Conservation (phyloP, 495 filamentous ascomycete genomes). For the Talaromyces ruber region DNA sequence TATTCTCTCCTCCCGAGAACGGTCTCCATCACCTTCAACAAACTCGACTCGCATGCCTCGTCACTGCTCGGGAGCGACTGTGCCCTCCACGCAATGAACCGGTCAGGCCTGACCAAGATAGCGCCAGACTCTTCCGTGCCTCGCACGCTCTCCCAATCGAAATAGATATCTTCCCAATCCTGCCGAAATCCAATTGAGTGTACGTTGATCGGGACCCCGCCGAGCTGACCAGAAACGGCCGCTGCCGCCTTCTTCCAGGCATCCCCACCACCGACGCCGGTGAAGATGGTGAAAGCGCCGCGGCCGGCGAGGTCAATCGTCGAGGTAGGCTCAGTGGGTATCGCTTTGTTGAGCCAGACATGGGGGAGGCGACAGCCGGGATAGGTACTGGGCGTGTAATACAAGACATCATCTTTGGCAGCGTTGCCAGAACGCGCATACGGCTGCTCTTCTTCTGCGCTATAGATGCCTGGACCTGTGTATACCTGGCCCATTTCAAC, state of each 20-base stretch:
- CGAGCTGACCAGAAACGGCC: constrained; percentile 16
- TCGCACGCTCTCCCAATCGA: constrained; percentile 36
- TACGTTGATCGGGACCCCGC: constrained; percentile 28
- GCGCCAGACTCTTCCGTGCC: constrained; percentile 44
- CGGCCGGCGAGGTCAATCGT: constrained; percentile 46
- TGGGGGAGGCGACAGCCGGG: constrained; percentile 45
- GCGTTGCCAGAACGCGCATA: constrained; percentile 19
- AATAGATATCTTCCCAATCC: constrained; percentile 46
- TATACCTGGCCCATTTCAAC: constrained; percentile 45
- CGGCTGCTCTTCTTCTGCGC: constrained; percentile 23
- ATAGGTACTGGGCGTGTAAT: constrained; percentile 35
- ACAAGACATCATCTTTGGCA: constrained; percentile 15
- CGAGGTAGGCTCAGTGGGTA: constrained; percentile 31
- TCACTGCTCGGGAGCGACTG: not conserved
- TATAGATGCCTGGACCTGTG: constrained; percentile 21
- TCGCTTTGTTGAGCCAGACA: constrained; percentile 40
- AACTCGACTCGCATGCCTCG: not conserved
- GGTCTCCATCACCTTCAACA: not conserved
- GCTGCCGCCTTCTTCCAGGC: constrained; percentile 39
- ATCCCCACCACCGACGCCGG: constrained; percentile 40
- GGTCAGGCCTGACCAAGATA: constrained; percentile 40
- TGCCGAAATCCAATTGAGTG: constrained; percentile 39
- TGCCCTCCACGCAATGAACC: constrained; percentile 35
- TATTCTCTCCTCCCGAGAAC: not conserved
- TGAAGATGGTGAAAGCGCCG: constrained; percentile 37